Base-by-base conservation (phyloP, 2,329 filamentous ascomycete species). In the Thielaviopsis punctulata region DNA sequence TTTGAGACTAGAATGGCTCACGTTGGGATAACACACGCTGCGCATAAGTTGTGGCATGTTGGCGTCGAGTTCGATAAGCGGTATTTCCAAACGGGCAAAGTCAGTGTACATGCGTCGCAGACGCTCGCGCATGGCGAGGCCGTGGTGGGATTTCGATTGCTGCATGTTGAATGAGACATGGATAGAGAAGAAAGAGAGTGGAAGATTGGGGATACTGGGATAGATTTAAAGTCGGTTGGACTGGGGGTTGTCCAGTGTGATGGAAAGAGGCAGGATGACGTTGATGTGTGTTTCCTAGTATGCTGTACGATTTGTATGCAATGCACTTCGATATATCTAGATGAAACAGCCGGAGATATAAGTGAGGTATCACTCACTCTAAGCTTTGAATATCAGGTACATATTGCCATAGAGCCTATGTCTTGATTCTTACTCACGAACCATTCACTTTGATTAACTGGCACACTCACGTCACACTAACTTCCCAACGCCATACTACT, bases 11-110 rank as follows among this genome's bases (percentile, higher is more conserved):
- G 3, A 41, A 4, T 2, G 8, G 13, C 27, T 4, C 41, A 52
- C 50, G 46, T 55, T 55, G 18, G 50, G 50, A 50, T 47, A 55
- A 44, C 50, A 55, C 19, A 55, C 49, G 9, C 44, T 45, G 12
- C 53, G 49, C 41, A 55, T 49, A 3, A 50, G 18, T 30, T 52
- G 50, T 2, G 53, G 53, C 41, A 55, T 24, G 27, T 55, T 39
- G 13, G 25, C 47, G 33, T 55, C 53, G 3, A 55, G 24, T 39
- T 55, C 53, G 21, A 55, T 45, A 7, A 55, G 44, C 3, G 43
- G 12, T 22, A 55, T 52, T 13, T 25, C 41, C 15, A 50, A 30
- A 18, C 30, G 12, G 19, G 45, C 27, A 43, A 55, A 55, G 22
- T 55, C 50, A n/a, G 27, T 36, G 33, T 52, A 55, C 39, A 55